phyloP scores from a whole-genome alignment of 306 rosid genomes.

The Prunus armeniaca region DNA sequence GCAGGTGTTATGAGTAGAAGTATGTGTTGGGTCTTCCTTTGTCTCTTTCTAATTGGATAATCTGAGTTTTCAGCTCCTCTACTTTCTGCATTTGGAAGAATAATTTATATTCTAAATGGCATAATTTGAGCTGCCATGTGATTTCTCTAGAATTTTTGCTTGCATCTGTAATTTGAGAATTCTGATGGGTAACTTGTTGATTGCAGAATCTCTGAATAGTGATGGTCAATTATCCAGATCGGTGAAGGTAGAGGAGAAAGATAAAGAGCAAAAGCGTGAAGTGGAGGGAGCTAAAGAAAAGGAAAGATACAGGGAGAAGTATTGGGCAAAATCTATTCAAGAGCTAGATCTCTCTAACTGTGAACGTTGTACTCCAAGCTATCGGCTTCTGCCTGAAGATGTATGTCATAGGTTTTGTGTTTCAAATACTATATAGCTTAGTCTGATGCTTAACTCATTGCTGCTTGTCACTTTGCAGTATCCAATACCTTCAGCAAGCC shows the following conservation, averaged over 20 bases:
- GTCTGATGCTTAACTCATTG: slow-evolving; percentile 26
- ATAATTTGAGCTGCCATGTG: slow-evolving; percentile 5
- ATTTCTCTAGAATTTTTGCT: neutral
- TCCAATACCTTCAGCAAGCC: slow-evolving; percentile 85
- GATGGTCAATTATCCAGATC: slow-evolving; percentile 66
- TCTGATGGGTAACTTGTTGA: slow-evolving; percentile 30
- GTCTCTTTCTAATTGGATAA: slow-evolving; percentile 7
- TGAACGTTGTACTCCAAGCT: slow-evolving; percentile 88
- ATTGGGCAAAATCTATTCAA: slow-evolving; percentile 84
- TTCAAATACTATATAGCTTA: slow-evolving; percentile 14
- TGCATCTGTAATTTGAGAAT: slow-evolving; percentile 16
- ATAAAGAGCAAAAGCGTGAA: slow-evolving; percentile 71
- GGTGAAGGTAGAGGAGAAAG: slow-evolving; percentile 74
- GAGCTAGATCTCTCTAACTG: slow-evolving; percentile 94
- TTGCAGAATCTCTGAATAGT: slow-evolving; percentile 67
- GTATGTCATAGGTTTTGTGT: slow-evolving; percentile 35
- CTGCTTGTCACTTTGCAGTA: slow-evolving; percentile 56
- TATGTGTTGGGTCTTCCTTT: slow-evolving; percentile 38
- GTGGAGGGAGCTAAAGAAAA: slow-evolving; percentile 75
- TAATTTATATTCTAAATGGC: slow-evolving; percentile 11
- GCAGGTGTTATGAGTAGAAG: slow-evolving; percentile 90
- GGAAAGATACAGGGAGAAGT: slow-evolving; percentile 81
- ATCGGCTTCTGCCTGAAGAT: slow-evolving; percentile 87
- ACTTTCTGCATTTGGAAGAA: slow-evolving; percentile 6
- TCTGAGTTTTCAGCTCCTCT: neutral